Evolutionary conservation across 192 early-diverging fungal genomes (phyloP).

Genomic region (Backusella morwellensis): DNA sequence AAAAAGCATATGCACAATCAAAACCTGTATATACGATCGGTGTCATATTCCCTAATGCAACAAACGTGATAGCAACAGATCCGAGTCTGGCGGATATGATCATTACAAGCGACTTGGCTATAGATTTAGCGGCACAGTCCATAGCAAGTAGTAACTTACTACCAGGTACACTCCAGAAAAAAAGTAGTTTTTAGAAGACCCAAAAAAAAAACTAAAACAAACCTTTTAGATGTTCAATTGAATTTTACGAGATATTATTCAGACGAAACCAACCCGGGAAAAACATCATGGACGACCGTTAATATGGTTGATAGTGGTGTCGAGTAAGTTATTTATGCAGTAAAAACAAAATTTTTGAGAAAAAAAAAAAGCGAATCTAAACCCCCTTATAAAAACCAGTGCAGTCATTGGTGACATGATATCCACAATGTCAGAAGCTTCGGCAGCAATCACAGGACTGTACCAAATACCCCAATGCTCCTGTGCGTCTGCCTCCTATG

Average conservation of each 20-base stretch:
- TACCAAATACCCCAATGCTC: constrained; percentile 32
- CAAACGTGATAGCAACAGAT: not conserved
- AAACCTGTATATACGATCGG: constrained; percentile 21
- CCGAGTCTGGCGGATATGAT: constrained; percentile 23
- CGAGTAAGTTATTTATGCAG: constrained; percentile 10
- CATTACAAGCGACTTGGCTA: constrained; percentile 18
- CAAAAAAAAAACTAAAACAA: not conserved
- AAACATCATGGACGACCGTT: constrained; percentile 13
- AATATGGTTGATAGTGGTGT: constrained; percentile 16
- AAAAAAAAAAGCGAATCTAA: not conserved
- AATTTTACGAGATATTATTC: constrained; percentile 20
- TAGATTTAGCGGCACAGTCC: constrained; percentile 2
- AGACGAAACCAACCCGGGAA: constrained; percentile 12
- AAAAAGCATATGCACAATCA: not conserved
- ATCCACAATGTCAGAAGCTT: constrained; percentile 14
- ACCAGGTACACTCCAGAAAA: constrained; percentile 11
- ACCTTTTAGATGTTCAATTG: constrained; percentile 18
- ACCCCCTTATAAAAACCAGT: not conserved
- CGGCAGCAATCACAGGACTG: constrained; percentile 20
- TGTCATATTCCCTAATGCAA: constrained; percentile 13
- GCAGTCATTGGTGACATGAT: constrained; percentile 34
- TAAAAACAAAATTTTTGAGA: not conserved
- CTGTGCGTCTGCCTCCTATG: not conserved
- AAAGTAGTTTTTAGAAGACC: no score
- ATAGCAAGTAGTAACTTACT: constrained; percentile 1